Conservation (phyloP, 192 early-diverging fungal species). For the Umbelopsis vinacea region DNA sequence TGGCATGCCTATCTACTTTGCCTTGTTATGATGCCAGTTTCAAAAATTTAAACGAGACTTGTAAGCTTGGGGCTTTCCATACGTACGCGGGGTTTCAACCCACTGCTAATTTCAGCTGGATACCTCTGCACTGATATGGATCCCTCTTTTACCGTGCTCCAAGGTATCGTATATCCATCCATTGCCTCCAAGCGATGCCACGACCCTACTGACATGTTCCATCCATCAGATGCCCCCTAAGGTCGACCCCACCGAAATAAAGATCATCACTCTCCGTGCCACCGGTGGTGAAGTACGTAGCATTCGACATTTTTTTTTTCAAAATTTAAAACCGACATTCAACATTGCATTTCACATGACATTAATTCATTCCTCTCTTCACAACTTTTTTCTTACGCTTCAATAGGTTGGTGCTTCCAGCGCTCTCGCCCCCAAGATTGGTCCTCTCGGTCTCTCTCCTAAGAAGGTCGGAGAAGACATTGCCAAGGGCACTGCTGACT, state of each 20-base stretch:
- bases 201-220: background rate
- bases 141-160: constrained; percentile 24
- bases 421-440: constrained; percentile 98
- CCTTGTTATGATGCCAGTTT: no score
- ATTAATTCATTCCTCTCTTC: background rate
- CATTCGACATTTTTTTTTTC: background rate
- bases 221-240: constrained; percentile 69
- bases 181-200: background rate
- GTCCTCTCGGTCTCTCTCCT: constrained; percentile 99
- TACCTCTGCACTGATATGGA: background rate
- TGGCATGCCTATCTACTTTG: no score
- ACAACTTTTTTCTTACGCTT: background rate
- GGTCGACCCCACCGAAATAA: constrained; percentile 83
- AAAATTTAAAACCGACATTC: constrained; percentile 4
- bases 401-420: constrained; percentile 88
- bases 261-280: constrained; percentile 90
- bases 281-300: constrained; percentile 84
- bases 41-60: no score
- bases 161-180: constrained; percentile 19
- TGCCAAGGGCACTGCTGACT: constrained; percentile 98
- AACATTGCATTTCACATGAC: background rate
- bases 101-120: background rate
- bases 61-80: no score
- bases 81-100: background rate
- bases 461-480: constrained; percentile 99